A percentile compares a stretch with the other conserved stretches of the same genome.
phyloP scores from a whole-genome alignment of 169 alveolate genomes.

The Cryptosporidium parvum region DNA sequence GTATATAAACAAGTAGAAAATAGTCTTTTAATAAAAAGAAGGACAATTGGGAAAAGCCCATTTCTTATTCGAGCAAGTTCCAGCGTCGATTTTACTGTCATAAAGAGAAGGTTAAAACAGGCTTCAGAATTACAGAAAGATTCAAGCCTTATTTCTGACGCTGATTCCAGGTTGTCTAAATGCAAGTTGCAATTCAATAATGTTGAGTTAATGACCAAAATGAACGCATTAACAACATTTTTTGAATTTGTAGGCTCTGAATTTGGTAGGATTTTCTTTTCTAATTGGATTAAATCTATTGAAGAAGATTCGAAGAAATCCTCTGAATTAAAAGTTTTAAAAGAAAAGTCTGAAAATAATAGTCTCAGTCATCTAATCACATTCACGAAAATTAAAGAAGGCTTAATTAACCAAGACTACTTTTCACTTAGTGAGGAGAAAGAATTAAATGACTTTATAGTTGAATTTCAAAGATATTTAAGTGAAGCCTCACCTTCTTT shows the following conservation, averaged over 20 bases:
- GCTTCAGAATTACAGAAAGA: constrained; percentile 37
- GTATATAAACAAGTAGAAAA: constrained; percentile 10
- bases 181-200: background rate
- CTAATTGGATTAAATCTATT: background rate
- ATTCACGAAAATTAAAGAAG: background rate
- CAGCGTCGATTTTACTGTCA: background rate
- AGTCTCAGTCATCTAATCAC: background rate
- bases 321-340: background rate
- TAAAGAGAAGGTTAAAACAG: constrained; percentile 1
- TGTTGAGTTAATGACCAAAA: background rate
- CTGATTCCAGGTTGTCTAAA: constrained; percentile 23
- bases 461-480: background rate
- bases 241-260: background rate
- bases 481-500: background rate
- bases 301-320: background rate
- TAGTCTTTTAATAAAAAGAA: constrained; percentile 42
- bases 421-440: background rate
- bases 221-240: background rate
- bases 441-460: background rate
- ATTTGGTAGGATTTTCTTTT: background rate
- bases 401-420: background rate
- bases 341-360: background rate
- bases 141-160: constrained; percentile 31
- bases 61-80: constrained; percentile 29
- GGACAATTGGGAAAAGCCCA: constrained; percentile 14